Percentiles rank a stretch among this genome's conserved stretches.
Conservation (phyloP, 2,329 filamentous ascomycete genomes). For the Ascochyta rabiei region DNA sequence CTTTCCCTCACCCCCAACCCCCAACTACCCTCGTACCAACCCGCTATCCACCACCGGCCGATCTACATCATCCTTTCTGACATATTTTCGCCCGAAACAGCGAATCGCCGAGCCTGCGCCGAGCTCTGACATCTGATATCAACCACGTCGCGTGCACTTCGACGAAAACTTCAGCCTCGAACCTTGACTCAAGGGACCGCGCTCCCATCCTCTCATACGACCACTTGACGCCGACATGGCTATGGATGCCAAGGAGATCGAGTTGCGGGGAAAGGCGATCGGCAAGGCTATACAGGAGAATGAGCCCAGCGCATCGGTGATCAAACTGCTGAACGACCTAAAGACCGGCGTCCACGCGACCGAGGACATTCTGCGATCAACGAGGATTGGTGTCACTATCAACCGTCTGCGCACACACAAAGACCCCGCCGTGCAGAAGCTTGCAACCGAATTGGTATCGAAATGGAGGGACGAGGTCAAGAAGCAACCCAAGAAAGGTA, state of each 20-base stretch:
- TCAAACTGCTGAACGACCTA: slow-evolving; percentile 76
- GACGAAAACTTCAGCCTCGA: not conserved
- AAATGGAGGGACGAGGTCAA: slow-evolving; percentile 87
- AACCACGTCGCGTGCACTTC: slow-evolving; percentile 2
- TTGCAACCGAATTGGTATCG: slow-evolving; percentile 80
- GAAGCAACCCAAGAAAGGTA: slow-evolving; percentile 47
- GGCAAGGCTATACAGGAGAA: slow-evolving; percentile 77
- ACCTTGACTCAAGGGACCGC: not conserved
- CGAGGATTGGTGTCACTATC: slow-evolving; percentile 88
- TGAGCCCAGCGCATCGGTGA: slow-evolving; percentile 73
- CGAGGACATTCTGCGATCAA: slow-evolving; percentile 87
- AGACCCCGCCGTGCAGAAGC: slow-evolving; percentile 71
- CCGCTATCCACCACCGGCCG: slow-evolving; percentile 4
- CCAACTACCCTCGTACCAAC: slow-evolving; percentile 4
- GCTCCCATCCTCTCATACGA: not conserved
- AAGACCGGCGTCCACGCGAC: slow-evolving; percentile 82
- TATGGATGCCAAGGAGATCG: slow-evolving; percentile 85
- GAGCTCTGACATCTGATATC: slow-evolving; percentile 4
- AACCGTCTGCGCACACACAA: slow-evolving; percentile 85
- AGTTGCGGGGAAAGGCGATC: slow-evolving; percentile 76
- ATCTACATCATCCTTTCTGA: not conserved
- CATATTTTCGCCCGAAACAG: not conserved
- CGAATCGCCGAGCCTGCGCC: slow-evolving; percentile 12
- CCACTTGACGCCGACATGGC: slow-evolving; percentile 24
- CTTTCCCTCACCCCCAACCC: not conserved